Evolutionary conservation across 345 rosid genomes (phyloP), one percentile per base, ranked within the genome.

Genomic region (Turnera subulata): DNA sequence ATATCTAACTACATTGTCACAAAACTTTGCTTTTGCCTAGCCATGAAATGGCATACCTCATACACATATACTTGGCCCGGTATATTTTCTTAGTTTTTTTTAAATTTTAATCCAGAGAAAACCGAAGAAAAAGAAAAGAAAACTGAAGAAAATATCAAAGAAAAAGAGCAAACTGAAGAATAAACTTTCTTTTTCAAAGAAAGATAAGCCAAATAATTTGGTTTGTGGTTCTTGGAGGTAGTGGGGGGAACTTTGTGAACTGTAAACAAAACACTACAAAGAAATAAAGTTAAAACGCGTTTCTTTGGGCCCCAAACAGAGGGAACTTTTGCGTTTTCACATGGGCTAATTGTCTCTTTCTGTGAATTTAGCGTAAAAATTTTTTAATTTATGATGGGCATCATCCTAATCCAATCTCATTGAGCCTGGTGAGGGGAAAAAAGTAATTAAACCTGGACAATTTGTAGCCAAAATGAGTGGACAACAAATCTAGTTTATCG

Each of bases 271-370:
- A 25, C 15, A 0, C 13, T 2, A 50, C 14, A 7, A 42, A 26
- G 18, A 61, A 17, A 17, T 10, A 52, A 52, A 44, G 47, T 24
- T 15, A 16, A 26, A 62, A 62, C 52, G 66, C 45, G 66, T 53
- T 33, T 29, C 44, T 29, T 52, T 32, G 50, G 65, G 43, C 23
- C 19, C 53, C 15, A 3, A 15, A n/a, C 6, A 15, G 12, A 6
- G 53, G 13, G 12, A 17, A 16, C 16, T 37, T 48, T 24, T 21
- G n/a, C 35, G 6, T 15, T 33, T 35, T 48, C 54, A 59, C 63
- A 37, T 59, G 35, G 54, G 15, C 17, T n/a, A 47, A 33, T 20
- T 59, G 63, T 58, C 45, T 47, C 44, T 20, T 58, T 33, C 23
- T 21, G 33, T 5, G 22, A n/a, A 11, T 53, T 21, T 0, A 21